Evolutionary conservation across 2,329 filamentous ascomycete genomes (phyloP).

Genomic region (Macrophomina phaseolina): DNA sequence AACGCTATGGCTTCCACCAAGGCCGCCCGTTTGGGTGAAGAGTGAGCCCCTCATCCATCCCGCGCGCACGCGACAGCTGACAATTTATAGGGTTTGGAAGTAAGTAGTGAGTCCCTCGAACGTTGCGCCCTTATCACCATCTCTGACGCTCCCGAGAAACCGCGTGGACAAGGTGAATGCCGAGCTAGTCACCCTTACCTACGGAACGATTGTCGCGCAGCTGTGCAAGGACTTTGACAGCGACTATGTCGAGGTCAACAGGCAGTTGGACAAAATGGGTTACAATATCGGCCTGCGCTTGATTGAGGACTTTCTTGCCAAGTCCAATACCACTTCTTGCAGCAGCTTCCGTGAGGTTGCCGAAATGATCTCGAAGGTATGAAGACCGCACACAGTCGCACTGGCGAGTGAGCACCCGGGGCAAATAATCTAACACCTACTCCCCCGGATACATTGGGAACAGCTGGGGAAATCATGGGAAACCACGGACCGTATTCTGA

Average conservation of each 20-base stretch:
- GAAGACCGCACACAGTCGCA: background rate
- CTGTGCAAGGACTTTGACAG: conserved; percentile 95
- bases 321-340: conserved; percentile 88
- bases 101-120: conserved; percentile 56
- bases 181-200: conserved; percentile 95
- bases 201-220: conserved; percentile 96
- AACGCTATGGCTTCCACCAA: conserved; percentile 63
- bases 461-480: background rate
- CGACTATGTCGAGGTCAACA: conserved; percentile 95
- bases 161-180: conserved; percentile 98
- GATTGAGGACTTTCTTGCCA: conserved; percentile 97
- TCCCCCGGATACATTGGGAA: background rate
- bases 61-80: conserved; percentile 39
- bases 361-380: conserved; percentile 91
- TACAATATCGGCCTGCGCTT: conserved; percentile 96
- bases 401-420: no score
- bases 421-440: background rate
- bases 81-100: conserved; percentile 81
- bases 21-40: conserved; percentile 73
- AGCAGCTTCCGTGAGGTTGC: conserved; percentile 94
- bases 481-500: background rate
- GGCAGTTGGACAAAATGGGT: conserved; percentile 98
- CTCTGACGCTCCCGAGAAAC: conserved; percentile 63
- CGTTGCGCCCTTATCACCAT: background rate
- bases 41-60: conserved; percentile 60